Conservation (phyloP, 305 asterid species). For the Fraxinus platypoda region DNA sequence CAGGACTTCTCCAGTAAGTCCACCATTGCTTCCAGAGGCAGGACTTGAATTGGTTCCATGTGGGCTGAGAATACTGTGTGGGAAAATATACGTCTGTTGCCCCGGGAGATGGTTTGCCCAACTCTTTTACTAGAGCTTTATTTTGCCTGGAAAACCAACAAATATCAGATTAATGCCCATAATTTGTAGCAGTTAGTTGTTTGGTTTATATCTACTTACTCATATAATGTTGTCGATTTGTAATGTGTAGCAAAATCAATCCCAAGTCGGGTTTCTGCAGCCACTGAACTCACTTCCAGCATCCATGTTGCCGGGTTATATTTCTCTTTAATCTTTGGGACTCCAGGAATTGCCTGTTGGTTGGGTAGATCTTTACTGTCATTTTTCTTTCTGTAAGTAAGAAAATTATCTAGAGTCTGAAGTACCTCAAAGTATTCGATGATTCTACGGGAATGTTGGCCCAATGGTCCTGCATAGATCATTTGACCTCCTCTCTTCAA, state of each 20-base stretch:
- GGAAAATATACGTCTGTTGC: constrained; percentile 51
- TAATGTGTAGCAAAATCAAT: constrained; percentile 83
- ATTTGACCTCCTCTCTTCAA: constrained; percentile 95
- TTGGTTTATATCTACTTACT: constrained; percentile 44
- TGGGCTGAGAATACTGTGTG: constrained; percentile 48
- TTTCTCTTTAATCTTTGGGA: constrained; percentile 68
- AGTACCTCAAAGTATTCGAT: constrained; percentile 86
- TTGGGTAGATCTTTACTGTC: background rate
- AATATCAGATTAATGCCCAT: background rate
- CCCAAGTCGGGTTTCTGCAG: constrained; percentile 63
- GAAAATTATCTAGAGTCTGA: background rate
- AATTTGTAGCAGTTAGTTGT: background rate
- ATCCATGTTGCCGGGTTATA: constrained; percentile 98
- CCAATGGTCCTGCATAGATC: constrained; percentile 89
- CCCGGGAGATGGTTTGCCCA: constrained; percentile 45
- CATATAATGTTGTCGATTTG: constrained; percentile 54
- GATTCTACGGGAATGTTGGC: constrained; percentile 65
- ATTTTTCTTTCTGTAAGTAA: background rate
- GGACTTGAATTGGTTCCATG: constrained; percentile 60
- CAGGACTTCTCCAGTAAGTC: constrained; percentile 88
- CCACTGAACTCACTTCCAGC: constrained; percentile 89
- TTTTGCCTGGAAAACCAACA: constrained; percentile 36
- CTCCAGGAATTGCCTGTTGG: constrained; percentile 66
- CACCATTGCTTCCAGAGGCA: constrained; percentile 76
- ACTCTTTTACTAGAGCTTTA: constrained; percentile 43